phyloP scores from a whole-genome alignment of 2,329 filamentous ascomycete genomes.

The Aspergillus sp. region DNA sequence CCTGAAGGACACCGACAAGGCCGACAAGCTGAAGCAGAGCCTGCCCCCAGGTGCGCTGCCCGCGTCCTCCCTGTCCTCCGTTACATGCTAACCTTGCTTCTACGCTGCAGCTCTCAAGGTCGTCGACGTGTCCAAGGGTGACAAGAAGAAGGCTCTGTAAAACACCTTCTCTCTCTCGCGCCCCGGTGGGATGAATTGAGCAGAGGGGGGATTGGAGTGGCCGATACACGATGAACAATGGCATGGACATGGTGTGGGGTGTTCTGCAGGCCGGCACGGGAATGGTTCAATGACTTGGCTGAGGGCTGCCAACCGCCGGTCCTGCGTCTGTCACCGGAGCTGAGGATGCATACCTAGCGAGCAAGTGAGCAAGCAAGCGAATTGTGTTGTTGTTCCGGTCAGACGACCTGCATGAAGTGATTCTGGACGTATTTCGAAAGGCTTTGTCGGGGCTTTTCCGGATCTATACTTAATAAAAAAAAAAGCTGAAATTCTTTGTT shows the following conservation, averaged over 20 bases:
- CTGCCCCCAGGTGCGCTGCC: conserved; percentile 79
- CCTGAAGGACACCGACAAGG: conserved; percentile 98
- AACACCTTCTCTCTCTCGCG: conserved; percentile 17
- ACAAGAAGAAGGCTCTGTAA: conserved; percentile 39
- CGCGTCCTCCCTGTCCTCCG: conserved; percentile 1
- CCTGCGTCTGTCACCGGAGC: conserved; percentile 20
- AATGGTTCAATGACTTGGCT: conserved; percentile 7
- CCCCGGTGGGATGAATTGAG: conserved; percentile 18
- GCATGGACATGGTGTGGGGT: conserved; percentile 17
- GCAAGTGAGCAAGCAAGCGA: too few relatives aligned
- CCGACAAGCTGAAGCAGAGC: conserved; percentile 99
- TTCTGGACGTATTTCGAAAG: conserved; percentile 17
- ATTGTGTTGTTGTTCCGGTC: conserved; percentile 10
- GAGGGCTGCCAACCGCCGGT: conserved; percentile 12
- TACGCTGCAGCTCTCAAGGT: conserved; percentile 33
- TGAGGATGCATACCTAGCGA: neutral
- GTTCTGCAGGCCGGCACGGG: conserved; percentile 23
- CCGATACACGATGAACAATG: conserved; percentile 14
- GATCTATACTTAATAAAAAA: conserved; percentile 28
- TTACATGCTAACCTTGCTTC: conserved; percentile 13
- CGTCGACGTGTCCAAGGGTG: conserved; percentile 36
- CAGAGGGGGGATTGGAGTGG: conserved; percentile 14
- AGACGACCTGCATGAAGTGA: conserved; percentile 21
- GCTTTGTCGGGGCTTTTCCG: conserved; percentile 22
- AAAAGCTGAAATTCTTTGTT: conserved; percentile 34